Evolutionary conservation across 2,329 filamentous ascomycete genomes (phyloP), one percentile per base, ranked within the genome.

Genomic region (Paraconiothyrium brasiliense): DNA sequence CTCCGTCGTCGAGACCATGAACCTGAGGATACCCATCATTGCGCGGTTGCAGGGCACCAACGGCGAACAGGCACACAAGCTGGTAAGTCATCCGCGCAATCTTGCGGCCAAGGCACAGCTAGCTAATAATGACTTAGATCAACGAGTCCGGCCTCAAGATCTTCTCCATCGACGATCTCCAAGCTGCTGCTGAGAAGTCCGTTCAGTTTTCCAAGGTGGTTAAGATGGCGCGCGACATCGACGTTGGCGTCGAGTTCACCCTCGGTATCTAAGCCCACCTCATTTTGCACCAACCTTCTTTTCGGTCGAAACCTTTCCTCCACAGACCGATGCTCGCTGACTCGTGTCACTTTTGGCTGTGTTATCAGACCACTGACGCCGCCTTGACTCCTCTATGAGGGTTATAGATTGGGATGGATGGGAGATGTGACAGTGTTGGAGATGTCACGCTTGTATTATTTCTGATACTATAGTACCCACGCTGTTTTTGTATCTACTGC

Each of bases 181-280:
- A 99, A 84, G 95, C 84, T 78, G 95, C 95, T 46, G 95, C 95
- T 68, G 95, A 98, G 88, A 98, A 97, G 87, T 92, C 94, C 34
- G 95, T 99, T 68, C 94, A 99, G 83, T 94, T 99, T 82, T 97
- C 93, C 75, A 98, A 97, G 89, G 92, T 99, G 71, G 95, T 99
- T 76, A 98, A 98, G 90, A 92, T 97, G 90, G 92, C 95, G 74
- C 92, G 94, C 75, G 94, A 97, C 74, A 97, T 97, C 76, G 95
- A 98, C 77, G 94, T 98, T 69, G 94, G 94, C 74, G 94, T 98
- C 62, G 77, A 79, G 58, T 79, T 79, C 67, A 79, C 76, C 61
- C 76, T 79, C 62, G 94, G 93, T 84, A 97, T 97, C 85, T 98
- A 92, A 72, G 57, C 63, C 50, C 50, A 30, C 50, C 50, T 52